phyloP scores from a whole-genome alignment of 495 filamentous ascomycete species.

The Hypomontagnella monticulosa region DNA sequence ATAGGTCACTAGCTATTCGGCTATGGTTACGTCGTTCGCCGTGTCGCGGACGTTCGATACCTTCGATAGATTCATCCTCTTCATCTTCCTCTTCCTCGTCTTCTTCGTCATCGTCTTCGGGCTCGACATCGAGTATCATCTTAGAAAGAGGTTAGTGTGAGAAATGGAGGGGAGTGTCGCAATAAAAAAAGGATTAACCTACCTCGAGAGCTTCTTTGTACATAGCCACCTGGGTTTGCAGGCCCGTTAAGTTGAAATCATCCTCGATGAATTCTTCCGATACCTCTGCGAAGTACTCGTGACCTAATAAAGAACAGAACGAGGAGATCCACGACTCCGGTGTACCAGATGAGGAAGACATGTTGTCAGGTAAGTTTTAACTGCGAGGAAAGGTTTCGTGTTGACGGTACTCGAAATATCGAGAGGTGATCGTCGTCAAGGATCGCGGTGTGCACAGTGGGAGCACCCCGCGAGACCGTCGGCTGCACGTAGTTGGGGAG shows the following conservation, averaged over 20 bases:
- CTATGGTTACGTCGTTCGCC: slow-evolving; percentile 79
- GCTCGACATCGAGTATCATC: slow-evolving; percentile 99
- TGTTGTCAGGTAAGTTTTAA: slow-evolving; percentile 33
- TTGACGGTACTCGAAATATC: background rate
- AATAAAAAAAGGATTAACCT: slow-evolving; percentile 11
- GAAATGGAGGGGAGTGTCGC: background rate
- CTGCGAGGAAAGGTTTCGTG: background rate
- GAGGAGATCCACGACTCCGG: slow-evolving; percentile 97
- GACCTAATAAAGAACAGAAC: slow-evolving; percentile 92
- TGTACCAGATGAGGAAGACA: slow-evolving; percentile 80
- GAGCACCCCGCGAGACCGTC: slow-evolving; percentile 25
- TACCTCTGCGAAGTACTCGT: slow-evolving; percentile 99
- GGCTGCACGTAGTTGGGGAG: slow-evolving; percentile 25
- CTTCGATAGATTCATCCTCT: slow-evolving; percentile 78
- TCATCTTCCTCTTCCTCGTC: slow-evolving; percentile 81
- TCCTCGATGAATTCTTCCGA: slow-evolving; percentile 99
- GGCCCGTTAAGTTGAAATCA: slow-evolving; percentile 97
- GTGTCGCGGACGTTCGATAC: slow-evolving; percentile 67
- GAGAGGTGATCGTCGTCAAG: slow-evolving; percentile 1
- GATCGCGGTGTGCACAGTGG: slow-evolving; percentile 14
- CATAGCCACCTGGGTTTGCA: slow-evolving; percentile 96
- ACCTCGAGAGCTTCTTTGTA: slow-evolving; percentile 90
- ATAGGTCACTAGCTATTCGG: slow-evolving; percentile 88
- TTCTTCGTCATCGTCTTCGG: slow-evolving; percentile 89
- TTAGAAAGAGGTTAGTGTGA: slow-evolving; percentile 54